phyloP scores from a whole-genome alignment of 176 grass and related monocot species.

The Musa acuminata region DNA sequence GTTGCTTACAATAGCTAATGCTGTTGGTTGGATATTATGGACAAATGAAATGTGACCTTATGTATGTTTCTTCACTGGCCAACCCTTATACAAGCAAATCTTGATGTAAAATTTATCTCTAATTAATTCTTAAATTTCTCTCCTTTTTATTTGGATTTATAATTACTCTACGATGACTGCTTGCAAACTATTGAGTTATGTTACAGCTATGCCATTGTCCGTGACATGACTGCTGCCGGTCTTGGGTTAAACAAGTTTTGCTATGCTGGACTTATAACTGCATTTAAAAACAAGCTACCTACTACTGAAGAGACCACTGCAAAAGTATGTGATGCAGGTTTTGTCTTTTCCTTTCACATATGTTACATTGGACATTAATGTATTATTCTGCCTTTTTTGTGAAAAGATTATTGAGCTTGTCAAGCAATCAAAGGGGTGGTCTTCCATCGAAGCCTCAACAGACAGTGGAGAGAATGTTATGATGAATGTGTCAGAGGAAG shows the following conservation, averaged over 20 bases:
- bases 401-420: conserved; percentile 88
- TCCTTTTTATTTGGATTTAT: conserved; percentile 6
- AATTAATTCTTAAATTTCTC: conserved; percentile 8
- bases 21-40: background rate
- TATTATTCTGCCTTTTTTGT: conserved; percentile 16
- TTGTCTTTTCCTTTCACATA: background rate
- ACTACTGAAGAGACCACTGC: conserved; percentile 44
- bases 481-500: conserved; percentile 98
- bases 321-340: conserved; percentile 41
- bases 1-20: background rate
- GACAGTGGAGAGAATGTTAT: conserved; percentile 89
- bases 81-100: background rate
- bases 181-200: conserved; percentile 20
- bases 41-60: background rate
- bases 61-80: background rate
- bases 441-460: conserved; percentile 54
- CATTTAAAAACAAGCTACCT: conserved; percentile 86
- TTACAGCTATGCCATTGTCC: conserved; percentile 73
- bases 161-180: conserved; percentile 10
- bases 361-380: background rate
- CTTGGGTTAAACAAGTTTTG: conserved; percentile 90
- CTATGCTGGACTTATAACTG: conserved; percentile 93
- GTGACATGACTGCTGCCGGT: conserved; percentile 95
- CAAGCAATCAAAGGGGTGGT: conserved; percentile 92
- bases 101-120: background rate